Evolutionary conservation across 371 early-diverging fungal genomes (phyloP).

Genomic region (Capniomyces stellatus): DNA sequence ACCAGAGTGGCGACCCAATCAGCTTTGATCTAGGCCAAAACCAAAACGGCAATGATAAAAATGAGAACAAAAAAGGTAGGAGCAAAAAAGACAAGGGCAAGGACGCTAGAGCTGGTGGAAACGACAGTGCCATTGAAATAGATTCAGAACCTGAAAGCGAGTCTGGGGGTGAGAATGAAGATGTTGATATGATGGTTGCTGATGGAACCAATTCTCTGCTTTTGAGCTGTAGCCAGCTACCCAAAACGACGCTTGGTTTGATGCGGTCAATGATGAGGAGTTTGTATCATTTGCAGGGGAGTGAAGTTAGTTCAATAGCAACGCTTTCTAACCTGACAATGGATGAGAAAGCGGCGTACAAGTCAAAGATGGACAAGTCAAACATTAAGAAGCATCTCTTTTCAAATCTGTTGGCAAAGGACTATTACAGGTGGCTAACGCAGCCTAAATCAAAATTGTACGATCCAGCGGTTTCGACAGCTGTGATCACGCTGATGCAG

Average conservation of each 20-base stretch:
- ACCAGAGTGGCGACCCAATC: too few species aligned
- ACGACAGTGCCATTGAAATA: conserved; percentile 1
- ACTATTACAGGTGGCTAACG: conserved; percentile 77
- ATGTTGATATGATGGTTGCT: conserved; percentile 6
- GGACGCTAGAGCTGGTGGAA: neutral
- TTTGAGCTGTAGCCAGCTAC: conserved; percentile 24
- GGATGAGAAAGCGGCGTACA: conserved; percentile 6
- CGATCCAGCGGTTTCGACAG: conserved; percentile 61
- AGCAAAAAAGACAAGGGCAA: neutral
- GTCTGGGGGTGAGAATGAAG: conserved; percentile 4
- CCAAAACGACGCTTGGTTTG: conserved; percentile 46
- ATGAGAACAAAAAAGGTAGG: conserved; percentile 5
- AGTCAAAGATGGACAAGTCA: conserved; percentile 11
- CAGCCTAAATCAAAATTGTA: conserved; percentile 51
- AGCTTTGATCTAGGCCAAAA: conserved; percentile 3
- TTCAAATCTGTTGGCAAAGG: conserved; percentile 56
- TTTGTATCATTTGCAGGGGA: conserved; percentile 30
- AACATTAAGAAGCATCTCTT: conserved; percentile 26
- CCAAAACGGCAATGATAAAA: too few species aligned
- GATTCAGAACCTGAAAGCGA: neutral
- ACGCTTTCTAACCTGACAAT: neutral
- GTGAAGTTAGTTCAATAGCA: neutral
- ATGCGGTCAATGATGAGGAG: conserved; percentile 56
- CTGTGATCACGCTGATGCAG: conserved; percentile 72
- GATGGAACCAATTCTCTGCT: neutral